Evolutionary conservation across 1,284 basidiomycete genomes (phyloP), one percentile per base, ranked within the genome.

Genomic region (Hemileia vastatrix): DNA sequence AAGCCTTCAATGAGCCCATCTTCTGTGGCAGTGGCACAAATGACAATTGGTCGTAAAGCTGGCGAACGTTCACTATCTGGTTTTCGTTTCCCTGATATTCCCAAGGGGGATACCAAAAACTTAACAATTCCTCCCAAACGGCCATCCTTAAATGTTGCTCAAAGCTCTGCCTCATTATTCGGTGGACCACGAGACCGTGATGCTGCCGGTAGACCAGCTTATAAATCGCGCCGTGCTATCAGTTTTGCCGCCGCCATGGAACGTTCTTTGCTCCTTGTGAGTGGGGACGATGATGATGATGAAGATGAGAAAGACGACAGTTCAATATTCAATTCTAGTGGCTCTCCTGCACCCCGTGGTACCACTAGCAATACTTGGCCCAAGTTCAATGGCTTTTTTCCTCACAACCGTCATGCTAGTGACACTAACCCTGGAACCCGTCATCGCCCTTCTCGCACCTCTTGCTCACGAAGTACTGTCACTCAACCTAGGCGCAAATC

Each of bases 91-190:
- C 59, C 59, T 8, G 32, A 31, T n/a, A n/a, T n/a, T 13, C 18
- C 53, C 15, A 62, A 62, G n/a, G 59, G 59, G 6, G 50, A 49
- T 23, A 44, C 59, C 5, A 31, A 51, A 9, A 31, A 21, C 23
- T 47, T 8, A 23, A 19, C 19, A 13, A 4, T 9, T 24, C 24
- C 47, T 5, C 15, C 44, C 40, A 40, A 33, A 1, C 51, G 59
- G 18, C 52, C 53, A 4, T 32, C 43, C 21, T 27, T 62, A 6
- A 45, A 32, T 40, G 59, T 62, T 18, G 59, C 55, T 3, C 59
- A 62, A 53, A 62, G 59, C 23, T 47, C 50, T 27, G 59, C 59
- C 6, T 36, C 59, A n/a, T 33, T 62, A 9, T 62, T 62, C 45
- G 51, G 36, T 19, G 23, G 18, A 4, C 43, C 18, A 15, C 59